Base-by-base conservation (phyloP, 192 early-diverging fungal species). In the Rhizoclosmatium sp. region DNA sequence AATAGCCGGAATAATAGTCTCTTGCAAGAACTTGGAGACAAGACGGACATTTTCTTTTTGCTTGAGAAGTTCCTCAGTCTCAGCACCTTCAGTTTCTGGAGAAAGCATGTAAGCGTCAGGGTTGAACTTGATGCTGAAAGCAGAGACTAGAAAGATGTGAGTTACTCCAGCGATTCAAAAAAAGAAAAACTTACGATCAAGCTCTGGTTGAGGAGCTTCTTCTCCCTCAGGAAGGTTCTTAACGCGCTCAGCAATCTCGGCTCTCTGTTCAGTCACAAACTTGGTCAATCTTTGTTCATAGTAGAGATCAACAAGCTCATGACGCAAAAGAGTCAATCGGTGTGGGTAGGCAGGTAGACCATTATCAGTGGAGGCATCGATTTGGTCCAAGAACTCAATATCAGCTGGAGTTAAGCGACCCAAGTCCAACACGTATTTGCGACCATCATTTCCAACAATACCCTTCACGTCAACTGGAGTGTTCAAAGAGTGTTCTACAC, bases 391-490 rank as follows among this genome's bases (percentile, higher is more conserved):
- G 82, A 99, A 99, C 74, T 91, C 91, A 65, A 95, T 88, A 83
- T 99, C 98, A 58, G 95, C 90, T 23, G 98, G 97, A 16, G 93
- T 93, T 59, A 97, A 81, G 49, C 98, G 92, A 86, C 94, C 96
- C 65, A 98, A 86, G 84, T 99, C 98, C 79, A 99, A 82, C 42
- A 99, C 76, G 82, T 99, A 99, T 47, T 92, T 88, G 84, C 96
- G 92, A 9, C 93, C 92, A 80, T 99, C 98, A n/a, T 91, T 91
- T 56, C 97, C 96, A 23, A 93, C 79, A 59, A 99, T 89, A 12
- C 97, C 96, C 87, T 98, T 99, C 65, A 93, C 92, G 61, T 99
- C 98, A 9, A 94, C 82, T 2, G 96, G 96, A 0, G 94, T 94
- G 70, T 88, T 92, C 10, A 99, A 87, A 49, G 84, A 86, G 41